phyloP scores from a whole-genome alignment of 75 land plant genomes.

The Pseudotsuga menziesii region DNA sequence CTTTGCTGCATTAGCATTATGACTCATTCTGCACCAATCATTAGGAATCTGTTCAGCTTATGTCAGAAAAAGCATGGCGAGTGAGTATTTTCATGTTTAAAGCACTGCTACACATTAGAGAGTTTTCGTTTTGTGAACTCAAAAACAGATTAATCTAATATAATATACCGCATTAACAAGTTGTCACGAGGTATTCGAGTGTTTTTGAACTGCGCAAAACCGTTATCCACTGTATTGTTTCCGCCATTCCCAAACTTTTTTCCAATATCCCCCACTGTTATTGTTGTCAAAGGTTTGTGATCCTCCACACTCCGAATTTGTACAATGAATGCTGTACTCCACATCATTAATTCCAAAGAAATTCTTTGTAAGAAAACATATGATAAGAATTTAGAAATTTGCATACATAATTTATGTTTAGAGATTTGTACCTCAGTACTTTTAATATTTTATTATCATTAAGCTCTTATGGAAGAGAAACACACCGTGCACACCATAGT shows the following conservation, averaged over 20 bases:
- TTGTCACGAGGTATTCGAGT: slow-evolving; percentile 26
- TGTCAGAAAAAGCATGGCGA: not conserved
- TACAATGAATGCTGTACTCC: slow-evolving; percentile 26
- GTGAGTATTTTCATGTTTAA: not conserved
- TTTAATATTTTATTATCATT: not conserved
- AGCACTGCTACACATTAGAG: not conserved
- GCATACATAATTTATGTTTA: not conserved
- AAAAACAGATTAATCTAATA: not conserved
- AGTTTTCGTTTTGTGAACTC: not conserved
- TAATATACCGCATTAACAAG: slow-evolving; percentile 29
- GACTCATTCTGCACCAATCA: not conserved
- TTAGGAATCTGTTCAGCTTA: slow-evolving; percentile 2
- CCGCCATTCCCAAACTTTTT: slow-evolving; percentile 28
- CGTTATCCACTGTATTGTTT: slow-evolving; percentile 29
- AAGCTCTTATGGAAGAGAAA: slow-evolving; percentile 1
- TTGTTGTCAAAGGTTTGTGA: slow-evolving; percentile 24
- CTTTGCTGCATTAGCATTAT: not conserved
- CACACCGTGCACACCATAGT: slow-evolving; percentile 30
- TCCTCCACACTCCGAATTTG: slow-evolving; percentile 25
- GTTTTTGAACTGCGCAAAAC: slow-evolving; percentile 14
- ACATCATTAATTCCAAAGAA: not conserved
- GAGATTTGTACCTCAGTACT: not conserved
- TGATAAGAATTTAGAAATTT: not conserved
- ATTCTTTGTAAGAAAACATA: too few species aligned
- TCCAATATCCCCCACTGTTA: slow-evolving; percentile 29